Base-by-base conservation (phyloP, 768 basidiomycete species). In the Boletus rubescentipes region DNA sequence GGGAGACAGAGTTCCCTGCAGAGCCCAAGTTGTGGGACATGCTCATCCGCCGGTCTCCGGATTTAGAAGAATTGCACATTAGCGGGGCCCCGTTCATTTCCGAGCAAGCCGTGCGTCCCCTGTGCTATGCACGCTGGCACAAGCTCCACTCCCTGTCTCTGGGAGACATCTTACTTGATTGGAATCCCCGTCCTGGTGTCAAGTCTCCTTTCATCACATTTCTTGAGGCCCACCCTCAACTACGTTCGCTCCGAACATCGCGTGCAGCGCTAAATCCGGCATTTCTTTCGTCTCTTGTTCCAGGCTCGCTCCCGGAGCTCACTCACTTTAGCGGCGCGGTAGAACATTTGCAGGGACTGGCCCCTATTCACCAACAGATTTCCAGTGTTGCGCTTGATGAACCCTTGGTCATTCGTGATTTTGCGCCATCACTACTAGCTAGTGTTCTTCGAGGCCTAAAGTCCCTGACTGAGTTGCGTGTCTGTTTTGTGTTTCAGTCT, bases 51-150 rank as follows among this genome's bases (percentile, higher is more conserved):
- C 78, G 77, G 29, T 86, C 84, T 61, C 86, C 84, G 2, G 75
- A 85, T 59, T 77, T 91, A 9, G 81, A 87, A 64, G 83, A 85
- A 49, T 75, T 91, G 5, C 68, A 73, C 40, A 76, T 91, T 30
- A 58, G 46, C 12, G 70, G 70, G 0, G 61, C 54, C 2, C 66
- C 69, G 2, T 68, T 72, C 47, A 50, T 60, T 30, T 60, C 64
- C 12, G 74, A 82, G 20, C 82, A 83, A 4, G 72, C 72, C 31
- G 77, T 80, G 4, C 80, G 78, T 20, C 74, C 74, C 1, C 72
- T 91, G 10, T 79, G 81, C 39, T 62, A 75, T 40, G 87, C 83
- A 10, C 79, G 79, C 49, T 91, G 89, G 89, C 86, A 86, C 4
- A 75, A 74, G 26, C 73, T 91, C 12, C 80, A 77, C 31, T 75